Conservation (phyloP, 108 stramenopile species). For the Tribonema minus region DNA sequence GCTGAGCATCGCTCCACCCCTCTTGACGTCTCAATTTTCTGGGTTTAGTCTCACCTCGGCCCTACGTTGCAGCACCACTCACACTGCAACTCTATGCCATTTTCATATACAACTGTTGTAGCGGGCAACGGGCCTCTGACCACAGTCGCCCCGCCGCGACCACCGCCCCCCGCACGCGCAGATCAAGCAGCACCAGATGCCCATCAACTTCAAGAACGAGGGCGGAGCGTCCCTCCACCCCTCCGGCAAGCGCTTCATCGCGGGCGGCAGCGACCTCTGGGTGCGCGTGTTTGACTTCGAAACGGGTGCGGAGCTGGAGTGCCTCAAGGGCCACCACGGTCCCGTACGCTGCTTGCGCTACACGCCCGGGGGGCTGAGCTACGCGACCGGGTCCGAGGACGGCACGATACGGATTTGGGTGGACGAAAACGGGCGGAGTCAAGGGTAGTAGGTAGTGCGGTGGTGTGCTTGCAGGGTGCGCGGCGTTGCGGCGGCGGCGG, state of each 20-base stretch:
- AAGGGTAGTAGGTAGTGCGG: too few relatives aligned
- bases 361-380: constrained; percentile 76
- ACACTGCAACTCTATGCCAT: too few relatives aligned
- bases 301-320: constrained; percentile 80
- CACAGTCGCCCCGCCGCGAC: too few relatives aligned
- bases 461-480: too few relatives aligned
- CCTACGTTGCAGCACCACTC: too few relatives aligned
- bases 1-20: constrained; percentile 84
- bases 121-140: too few relatives aligned
- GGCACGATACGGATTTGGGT: constrained; percentile 95
- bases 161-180: background rate
- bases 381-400: constrained; percentile 93
- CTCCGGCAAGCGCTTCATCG: constrained; percentile 75
- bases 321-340: constrained; percentile 94
- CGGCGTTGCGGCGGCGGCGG: too few relatives aligned
- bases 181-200: constrained; percentile 65
- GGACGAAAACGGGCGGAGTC: background rate
- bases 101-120: too few relatives aligned
- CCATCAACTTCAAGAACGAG: constrained; percentile 90
- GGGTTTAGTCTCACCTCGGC: too few relatives aligned
- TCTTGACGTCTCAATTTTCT: too few relatives aligned
- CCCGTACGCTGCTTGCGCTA: constrained; percentile 92
- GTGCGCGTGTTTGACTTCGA: constrained; percentile 85
- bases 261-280: constrained; percentile 77
- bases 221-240: constrained; percentile 89